Evolutionary conservation across 2,329 filamentous ascomycete species (phyloP).

Genomic region (Fusarium verticillioides): DNA sequence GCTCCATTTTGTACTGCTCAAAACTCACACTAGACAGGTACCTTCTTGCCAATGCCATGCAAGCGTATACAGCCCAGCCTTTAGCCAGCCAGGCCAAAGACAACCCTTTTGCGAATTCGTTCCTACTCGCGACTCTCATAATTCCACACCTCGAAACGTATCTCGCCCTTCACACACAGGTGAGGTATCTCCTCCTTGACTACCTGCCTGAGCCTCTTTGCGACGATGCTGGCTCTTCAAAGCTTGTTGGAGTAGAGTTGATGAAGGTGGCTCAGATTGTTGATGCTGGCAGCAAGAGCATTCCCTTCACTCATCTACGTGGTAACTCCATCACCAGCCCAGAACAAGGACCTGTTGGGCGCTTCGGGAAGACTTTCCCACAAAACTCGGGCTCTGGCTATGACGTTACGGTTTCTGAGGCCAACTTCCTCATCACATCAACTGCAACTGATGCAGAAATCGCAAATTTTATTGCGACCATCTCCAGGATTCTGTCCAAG

Average conservation of each 20-base stretch:
- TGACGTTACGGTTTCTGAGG: conserved; percentile 57
- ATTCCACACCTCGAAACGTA: conserved; percentile 71
- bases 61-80: conserved; percentile 64
- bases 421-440: conserved; percentile 67
- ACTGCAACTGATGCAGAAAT: conserved; percentile 66
- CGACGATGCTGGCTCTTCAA: conserved; percentile 67
- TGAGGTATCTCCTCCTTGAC: conserved; percentile 68
- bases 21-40: conserved; percentile 56
- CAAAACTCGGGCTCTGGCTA: conserved; percentile 43
- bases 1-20: neutral
- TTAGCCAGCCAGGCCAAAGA: conserved; percentile 61
- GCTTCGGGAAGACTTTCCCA: conserved; percentile 32
- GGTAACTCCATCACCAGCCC: conserved; percentile 47
- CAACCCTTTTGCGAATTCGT: conserved; percentile 65
- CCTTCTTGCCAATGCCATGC: conserved; percentile 70
- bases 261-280: conserved; percentile 70
- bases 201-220: conserved; percentile 68
- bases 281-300: conserved; percentile 54
- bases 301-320: conserved; percentile 54
- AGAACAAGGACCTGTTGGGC: conserved; percentile 37
- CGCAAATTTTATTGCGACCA: conserved; percentile 62
- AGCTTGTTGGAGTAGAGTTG: conserved; percentile 64
- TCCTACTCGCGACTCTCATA: conserved; percentile 66
- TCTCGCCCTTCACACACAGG: conserved; percentile 62
- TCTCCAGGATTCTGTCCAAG: conserved; percentile 57